phyloP scores from a whole-genome alignment of 768 basidiomycete genomes.

The Psilocybe azurescens region DNA sequence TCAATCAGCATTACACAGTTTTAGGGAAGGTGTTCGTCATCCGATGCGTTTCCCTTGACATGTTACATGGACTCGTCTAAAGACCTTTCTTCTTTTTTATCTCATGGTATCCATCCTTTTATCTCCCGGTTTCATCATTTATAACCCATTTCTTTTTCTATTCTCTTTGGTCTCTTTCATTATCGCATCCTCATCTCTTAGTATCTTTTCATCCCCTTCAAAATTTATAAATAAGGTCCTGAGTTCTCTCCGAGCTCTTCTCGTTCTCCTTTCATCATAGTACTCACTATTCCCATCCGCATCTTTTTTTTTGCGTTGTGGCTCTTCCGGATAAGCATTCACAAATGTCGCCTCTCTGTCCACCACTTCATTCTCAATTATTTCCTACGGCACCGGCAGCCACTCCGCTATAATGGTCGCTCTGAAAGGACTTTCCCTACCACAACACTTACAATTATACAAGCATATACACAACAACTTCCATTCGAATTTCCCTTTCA shows the following conservation, averaged over 20 bases:
- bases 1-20: slow-evolving; percentile 1
- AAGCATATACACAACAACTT: not conserved
- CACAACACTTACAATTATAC: not conserved
- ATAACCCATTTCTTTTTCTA: slow-evolving; percentile 12
- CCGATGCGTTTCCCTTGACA: not conserved
- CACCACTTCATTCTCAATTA: not conserved
- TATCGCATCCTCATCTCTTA: slow-evolving; percentile 1
- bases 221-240: not conserved
- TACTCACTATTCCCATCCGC: not conserved
- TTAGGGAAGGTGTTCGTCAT: not conserved
- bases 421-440: not conserved
- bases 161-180: slow-evolving; percentile 3
- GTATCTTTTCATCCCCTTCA: not conserved
- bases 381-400: not conserved
- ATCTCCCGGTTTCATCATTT: slow-evolving; percentile 19
- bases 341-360: not conserved
- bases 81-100: slow-evolving; percentile 12
- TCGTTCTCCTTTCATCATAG: not conserved
- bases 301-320: not conserved
- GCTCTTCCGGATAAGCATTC: slow-evolving; percentile 3
- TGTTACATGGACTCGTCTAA: slow-evolving; percentile 18
- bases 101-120: slow-evolving; percentile 19
- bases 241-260: not conserved
- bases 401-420: not conserved
- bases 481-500: not conserved